Conservation (phyloP, 257 asterid genomes). For the Galeopsis tetrahit region DNA sequence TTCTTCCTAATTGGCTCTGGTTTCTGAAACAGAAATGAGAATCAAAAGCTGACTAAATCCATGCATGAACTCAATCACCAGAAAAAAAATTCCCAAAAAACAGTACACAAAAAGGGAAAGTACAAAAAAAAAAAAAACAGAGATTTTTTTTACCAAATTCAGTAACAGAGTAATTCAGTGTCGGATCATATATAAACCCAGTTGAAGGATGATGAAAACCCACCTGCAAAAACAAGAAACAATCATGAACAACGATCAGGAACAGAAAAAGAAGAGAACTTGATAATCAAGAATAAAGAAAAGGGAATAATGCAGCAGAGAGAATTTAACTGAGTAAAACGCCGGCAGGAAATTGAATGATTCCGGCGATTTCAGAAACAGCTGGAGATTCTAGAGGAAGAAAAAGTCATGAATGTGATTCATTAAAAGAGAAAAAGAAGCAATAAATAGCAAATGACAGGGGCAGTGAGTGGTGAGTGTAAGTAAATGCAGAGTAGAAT, state of each 20-base stretch:
- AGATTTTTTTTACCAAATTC: slow-evolving; percentile 37
- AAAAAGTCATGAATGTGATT: background rate
- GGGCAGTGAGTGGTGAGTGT: background rate
- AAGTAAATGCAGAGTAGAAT: slow-evolving; percentile 28
- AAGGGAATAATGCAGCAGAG: background rate
- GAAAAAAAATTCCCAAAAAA: slow-evolving; percentile 18
- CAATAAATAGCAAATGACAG: slow-evolving; percentile 36
- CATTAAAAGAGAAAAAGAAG: slow-evolving; percentile 26
- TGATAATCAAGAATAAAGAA: slow-evolving; percentile 18
- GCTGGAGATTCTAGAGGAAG: background rate
- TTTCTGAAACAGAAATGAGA: slow-evolving; percentile 29
- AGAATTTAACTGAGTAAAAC: background rate
- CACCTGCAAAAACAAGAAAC: slow-evolving; percentile 26
- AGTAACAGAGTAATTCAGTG: slow-evolving; percentile 32
- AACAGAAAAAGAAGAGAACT: background rate
- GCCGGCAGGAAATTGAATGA: slow-evolving; percentile 25
- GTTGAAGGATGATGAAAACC: slow-evolving; percentile 17
- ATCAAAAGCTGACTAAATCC: slow-evolving; percentile 30
- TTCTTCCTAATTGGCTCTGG: slow-evolving; percentile 14
- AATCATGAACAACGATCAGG: background rate
- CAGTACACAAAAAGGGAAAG: background rate
- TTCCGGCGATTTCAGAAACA: slow-evolving; percentile 24
- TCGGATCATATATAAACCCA: slow-evolving; percentile 11
- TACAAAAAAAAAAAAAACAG: background rate
- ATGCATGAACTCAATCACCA: slow-evolving; percentile 32